Conservation (phyloP, 768 basidiomycete species). For the Leucosporidium creatinivorum region DNA sequence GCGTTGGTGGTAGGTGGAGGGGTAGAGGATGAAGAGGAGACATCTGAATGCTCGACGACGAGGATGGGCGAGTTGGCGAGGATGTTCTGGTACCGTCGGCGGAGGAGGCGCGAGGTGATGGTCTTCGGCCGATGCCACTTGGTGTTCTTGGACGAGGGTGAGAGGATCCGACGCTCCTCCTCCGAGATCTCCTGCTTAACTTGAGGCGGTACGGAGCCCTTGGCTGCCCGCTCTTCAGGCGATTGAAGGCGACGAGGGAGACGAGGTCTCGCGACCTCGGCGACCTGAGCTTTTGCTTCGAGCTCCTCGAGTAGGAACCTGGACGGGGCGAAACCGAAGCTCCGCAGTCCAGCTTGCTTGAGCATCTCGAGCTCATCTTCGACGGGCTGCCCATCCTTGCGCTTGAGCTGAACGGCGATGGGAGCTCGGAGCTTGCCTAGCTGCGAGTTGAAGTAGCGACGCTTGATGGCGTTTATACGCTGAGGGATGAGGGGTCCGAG, state of each 20-base stretch:
- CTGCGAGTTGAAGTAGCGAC: conserved; percentile 23
- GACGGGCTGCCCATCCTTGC: neutral
- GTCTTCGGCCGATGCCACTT: conserved; percentile 24
- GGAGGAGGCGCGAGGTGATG: conserved; percentile 10
- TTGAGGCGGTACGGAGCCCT: neutral
- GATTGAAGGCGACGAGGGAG: conserved; percentile 20
- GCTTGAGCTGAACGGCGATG: neutral
- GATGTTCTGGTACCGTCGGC: neutral
- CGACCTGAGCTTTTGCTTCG: neutral
- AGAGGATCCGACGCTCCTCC: neutral
- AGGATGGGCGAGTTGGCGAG: conserved; percentile 12
- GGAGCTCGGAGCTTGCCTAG: conserved; percentile 24
- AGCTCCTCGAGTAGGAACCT: neutral
- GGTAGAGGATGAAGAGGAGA: too few species aligned
- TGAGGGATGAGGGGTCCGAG: conserved; percentile 21
- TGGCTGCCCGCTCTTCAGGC: neutral
- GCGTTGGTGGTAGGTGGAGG: too few species aligned
- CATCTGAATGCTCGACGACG: neutral
- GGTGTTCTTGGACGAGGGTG: conserved; percentile 2
- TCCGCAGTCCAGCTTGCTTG: neutral
- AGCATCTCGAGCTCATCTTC: neutral
- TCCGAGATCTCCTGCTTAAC: neutral
- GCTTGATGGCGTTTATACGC: conserved; percentile 10
- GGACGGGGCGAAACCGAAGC: neutral
- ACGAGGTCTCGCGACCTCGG: neutral